Conservation (phyloP, 2,329 filamentous ascomycete genomes). For the Didymella exigua region DNA sequence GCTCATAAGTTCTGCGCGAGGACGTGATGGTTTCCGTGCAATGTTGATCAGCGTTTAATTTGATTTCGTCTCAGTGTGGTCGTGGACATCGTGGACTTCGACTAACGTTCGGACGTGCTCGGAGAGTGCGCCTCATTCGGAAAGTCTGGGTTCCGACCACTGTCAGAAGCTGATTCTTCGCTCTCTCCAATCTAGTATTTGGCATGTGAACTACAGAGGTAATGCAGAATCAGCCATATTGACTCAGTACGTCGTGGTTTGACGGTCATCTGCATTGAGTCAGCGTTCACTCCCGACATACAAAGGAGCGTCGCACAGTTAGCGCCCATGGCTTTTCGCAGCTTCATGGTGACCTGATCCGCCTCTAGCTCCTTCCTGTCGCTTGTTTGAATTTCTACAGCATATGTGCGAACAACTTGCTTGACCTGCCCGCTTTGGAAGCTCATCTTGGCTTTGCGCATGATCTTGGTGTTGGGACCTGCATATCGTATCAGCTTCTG, state of each 20-base stretch:
- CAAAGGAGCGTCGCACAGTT: slow-evolving; percentile 62
- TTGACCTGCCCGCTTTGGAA: slow-evolving; percentile 72
- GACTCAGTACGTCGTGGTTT: slow-evolving; percentile 27
- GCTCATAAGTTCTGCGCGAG: neutral
- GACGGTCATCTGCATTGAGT: slow-evolving; percentile 25
- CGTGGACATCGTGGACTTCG: neutral
- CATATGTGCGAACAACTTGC: slow-evolving; percentile 67
- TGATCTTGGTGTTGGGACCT: slow-evolving; percentile 62
- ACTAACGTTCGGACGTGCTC: neutral
- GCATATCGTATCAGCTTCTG: neutral
- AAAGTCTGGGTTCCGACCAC: neutral
- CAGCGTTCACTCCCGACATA: slow-evolving; percentile 6
- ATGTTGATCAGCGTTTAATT: neutral
- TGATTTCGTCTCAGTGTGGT: neutral
- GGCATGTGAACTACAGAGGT: neutral
- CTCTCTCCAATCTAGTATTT: neutral
- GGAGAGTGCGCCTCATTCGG: neutral
- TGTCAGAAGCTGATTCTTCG: neutral
- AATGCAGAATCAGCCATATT: neutral
- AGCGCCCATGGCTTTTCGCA: slow-evolving; percentile 71
- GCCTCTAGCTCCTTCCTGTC: slow-evolving; percentile 67
- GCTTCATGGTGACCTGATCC: slow-evolving; percentile 63
- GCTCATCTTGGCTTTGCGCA: slow-evolving; percentile 72
- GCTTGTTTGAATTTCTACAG: slow-evolving; percentile 67
- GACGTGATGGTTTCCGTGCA: neutral